Percentiles rank a stretch among this genome's conserved stretches.
Conservation (phyloP, 129 eudicot genomes). For the Pseudognaphalium luteoalbum region DNA sequence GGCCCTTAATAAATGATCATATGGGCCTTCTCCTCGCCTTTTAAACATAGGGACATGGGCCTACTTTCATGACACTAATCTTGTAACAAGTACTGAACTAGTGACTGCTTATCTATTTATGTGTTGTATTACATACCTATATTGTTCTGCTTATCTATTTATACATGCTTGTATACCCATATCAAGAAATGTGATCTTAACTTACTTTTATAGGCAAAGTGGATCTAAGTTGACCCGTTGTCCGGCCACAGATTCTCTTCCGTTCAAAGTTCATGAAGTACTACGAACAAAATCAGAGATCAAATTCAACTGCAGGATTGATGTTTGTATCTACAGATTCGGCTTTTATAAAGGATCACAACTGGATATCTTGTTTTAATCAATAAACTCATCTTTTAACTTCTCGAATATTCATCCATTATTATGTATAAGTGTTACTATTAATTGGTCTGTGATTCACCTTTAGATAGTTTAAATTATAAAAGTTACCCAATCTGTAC, state of each 20-base stretch:
- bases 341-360: background rate
- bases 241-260: background rate
- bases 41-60: background rate
- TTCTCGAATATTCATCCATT: background rate
- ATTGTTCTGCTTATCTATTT: slow-evolving; percentile 1
- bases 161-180: background rate
- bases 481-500: background rate
- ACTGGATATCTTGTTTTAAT: background rate
- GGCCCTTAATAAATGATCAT: background rate
- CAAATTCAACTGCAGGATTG: background rate
- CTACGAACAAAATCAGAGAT: background rate
- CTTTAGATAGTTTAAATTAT: background rate
- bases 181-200: background rate
- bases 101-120: background rate
- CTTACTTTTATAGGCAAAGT: slow-evolving; percentile 2
- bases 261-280: background rate
- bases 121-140: background rate
- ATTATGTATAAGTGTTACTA: background rate
- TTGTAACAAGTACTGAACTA: background rate
- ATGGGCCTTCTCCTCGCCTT: slow-evolving; percentile 8
- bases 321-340: background rate
- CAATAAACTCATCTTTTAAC: background rate
- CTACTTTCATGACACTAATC: slow-evolving; percentile 11
- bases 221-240: slow-evolving; percentile 1
- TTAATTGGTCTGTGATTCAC: background rate